phyloP scores from a whole-genome alignment of 148 eudicot species.

The Cornus controversa region DNA sequence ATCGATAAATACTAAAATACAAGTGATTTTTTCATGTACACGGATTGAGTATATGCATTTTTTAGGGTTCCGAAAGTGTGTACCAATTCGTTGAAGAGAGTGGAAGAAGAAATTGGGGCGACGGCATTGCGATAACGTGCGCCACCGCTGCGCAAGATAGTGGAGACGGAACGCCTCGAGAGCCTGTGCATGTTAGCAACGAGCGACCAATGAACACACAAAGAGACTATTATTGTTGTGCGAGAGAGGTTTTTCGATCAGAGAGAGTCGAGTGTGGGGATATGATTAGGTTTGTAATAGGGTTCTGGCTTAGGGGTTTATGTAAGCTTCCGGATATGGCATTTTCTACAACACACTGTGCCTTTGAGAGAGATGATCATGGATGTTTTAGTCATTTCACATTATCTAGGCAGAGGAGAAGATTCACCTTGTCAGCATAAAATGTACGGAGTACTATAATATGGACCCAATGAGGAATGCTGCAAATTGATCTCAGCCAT shows the following conservation, averaged over 20 bases:
- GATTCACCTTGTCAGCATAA: too few relatives aligned
- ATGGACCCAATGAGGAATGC: too few relatives aligned
- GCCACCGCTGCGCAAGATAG: slow-evolving; percentile 48
- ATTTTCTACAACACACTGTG: not conserved
- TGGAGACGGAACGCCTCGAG: slow-evolving; percentile 56
- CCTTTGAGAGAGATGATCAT: too few relatives aligned
- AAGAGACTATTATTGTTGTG: not conserved
- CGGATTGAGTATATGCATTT: not conserved
- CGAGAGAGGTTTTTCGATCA: too few relatives aligned
- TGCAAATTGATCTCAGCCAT: too few relatives aligned
- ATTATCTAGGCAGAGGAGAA: too few relatives aligned
- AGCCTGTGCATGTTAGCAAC: slow-evolving; percentile 54
- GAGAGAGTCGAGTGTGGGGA: not conserved
- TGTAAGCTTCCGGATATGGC: slow-evolving; percentile 47
- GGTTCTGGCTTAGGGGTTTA: slow-evolving; percentile 16
- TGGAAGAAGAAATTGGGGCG: slow-evolving; percentile 34
- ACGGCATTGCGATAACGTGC: slow-evolving; percentile 40
- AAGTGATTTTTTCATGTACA: not conserved
- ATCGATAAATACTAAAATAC: too few relatives aligned
- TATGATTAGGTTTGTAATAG: slow-evolving; percentile 29
- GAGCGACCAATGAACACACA: not conserved
- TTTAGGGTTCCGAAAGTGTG: not conserved
- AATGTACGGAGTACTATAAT: too few relatives aligned
- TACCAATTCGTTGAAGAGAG: slow-evolving; percentile 32
- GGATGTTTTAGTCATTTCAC: too few relatives aligned